These are phyloP conservation scores for Euphorbia corollata DNA, from an alignment of 441 rosid species.

Conservation along the genomic window DNA sequence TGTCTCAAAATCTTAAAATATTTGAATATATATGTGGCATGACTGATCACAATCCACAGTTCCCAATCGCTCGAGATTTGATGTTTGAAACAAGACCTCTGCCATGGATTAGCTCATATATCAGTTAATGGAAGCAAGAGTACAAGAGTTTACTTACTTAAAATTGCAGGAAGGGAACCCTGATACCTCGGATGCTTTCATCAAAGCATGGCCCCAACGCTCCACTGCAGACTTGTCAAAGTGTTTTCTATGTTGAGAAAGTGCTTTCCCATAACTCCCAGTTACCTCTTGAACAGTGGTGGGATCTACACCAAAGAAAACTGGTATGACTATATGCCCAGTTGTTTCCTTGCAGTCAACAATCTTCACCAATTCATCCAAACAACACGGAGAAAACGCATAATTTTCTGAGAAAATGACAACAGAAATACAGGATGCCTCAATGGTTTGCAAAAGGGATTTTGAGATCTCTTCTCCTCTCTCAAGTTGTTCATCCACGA, in stretches of 20 bases:
- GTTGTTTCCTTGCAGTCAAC: conserved; percentile 7
- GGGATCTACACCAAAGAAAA: conserved; percentile 12
- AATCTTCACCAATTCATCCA: conserved; percentile 29
- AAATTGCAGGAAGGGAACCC: conserved; percentile 21
- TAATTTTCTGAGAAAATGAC: conserved; percentile 26
- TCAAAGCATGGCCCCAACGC: conserved; percentile 29
- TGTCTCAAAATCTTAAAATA: too few relatives aligned
- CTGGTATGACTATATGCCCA: conserved; percentile 18
- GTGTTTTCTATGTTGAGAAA: not conserved
- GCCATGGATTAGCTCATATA: too few relatives aligned
- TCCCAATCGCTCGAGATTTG: too few relatives aligned
- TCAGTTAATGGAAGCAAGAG: too few relatives aligned
- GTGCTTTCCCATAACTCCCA: not conserved
- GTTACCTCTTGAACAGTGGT: not conserved
- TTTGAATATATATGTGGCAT: too few relatives aligned
- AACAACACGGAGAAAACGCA: conserved; percentile 21
- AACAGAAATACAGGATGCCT: conserved; percentile 11
- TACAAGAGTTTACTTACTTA: too few relatives aligned
- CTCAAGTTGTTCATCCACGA: conserved; percentile 8
- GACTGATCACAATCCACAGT: too few relatives aligned
- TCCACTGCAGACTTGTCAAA: conserved; percentile 2
- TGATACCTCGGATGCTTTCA: conserved; percentile 19
- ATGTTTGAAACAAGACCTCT: too few relatives aligned
- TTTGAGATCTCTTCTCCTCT: conserved; percentile 12
- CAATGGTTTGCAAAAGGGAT: conserved; percentile 15